Evolutionary conservation across 305 asterid species (phyloP).

Genomic region (Euphrasia arctica): DNA sequence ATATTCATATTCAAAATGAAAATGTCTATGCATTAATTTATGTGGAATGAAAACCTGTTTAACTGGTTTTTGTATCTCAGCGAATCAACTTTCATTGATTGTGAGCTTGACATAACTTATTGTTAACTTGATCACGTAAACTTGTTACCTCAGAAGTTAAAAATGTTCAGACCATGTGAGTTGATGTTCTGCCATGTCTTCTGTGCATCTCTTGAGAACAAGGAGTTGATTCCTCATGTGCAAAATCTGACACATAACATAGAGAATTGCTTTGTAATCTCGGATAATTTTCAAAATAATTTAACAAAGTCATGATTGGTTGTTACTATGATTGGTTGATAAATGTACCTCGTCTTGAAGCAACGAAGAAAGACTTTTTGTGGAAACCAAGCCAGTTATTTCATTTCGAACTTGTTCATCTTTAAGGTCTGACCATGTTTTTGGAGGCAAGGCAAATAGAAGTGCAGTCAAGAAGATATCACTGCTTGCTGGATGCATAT

Average conservation of each 20-base stretch:
- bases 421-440: constrained; percentile 72
- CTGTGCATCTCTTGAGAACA: constrained; percentile 82
- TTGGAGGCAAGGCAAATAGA: constrained; percentile 74
- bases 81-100: too few relatives aligned
- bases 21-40: too few relatives aligned
- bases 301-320: too few relatives aligned
- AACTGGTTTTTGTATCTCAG: too few relatives aligned
- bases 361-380: constrained; percentile 51
- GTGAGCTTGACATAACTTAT: too few relatives aligned
- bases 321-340: neutral
- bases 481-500: constrained; percentile 60
- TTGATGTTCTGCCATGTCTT: constrained; percentile 86
- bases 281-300: too few relatives aligned
- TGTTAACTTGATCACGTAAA: too few relatives aligned
- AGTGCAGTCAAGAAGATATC: constrained; percentile 68
- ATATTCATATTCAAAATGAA: too few relatives aligned
- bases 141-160: too few relatives aligned
- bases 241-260: constrained; percentile 52
- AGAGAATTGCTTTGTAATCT: too few relatives aligned
- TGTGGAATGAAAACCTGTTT: too few relatives aligned
- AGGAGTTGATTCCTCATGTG: constrained; percentile 80
- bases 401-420: constrained; percentile 59
- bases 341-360: constrained; percentile 84
- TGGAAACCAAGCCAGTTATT: constrained; percentile 48
- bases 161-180: constrained; percentile 43